Base-by-base conservation (phyloP, 371 early-diverging fungal genomes). In the Zychaea mexicana region DNA sequence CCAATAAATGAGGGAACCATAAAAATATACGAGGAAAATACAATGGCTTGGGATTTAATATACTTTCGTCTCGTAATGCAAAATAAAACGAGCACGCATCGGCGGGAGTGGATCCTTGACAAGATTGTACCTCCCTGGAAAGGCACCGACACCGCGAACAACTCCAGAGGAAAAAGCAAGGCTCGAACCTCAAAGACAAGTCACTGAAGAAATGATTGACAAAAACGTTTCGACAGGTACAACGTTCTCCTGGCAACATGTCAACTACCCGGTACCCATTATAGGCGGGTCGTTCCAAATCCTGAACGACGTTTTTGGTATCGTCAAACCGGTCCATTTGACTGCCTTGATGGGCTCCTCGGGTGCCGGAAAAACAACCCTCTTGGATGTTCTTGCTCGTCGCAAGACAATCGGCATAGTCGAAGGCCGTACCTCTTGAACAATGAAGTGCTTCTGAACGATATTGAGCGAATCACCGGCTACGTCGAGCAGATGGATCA, bases 331-430 rank as follows among this genome's bases (percentile, higher is more conserved):
- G 0, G 90, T 90, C 47, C 80, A 82, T 26, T 76, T 90, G 76
- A 84, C 86, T 2, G 95, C 93, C 7, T 68, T 94, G n/a, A 87
- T 94, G 88, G 93, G 93, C 22, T 79, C 88, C 3, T 87, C 88
- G 15, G 92, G 93, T 58, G 87, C 90, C 21, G 95, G 95, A 46
- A 95, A 95, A 74, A 90, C 93, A 0, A 90, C 94, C 2, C 76
- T 94, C 1, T 66, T 92, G 65, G 94, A 95, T 74, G 79, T 92
- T 0, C 72, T 90, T 10, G 87, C 91, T 30, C 83, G 83, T 67
- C 87, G 91, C 66, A 90, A 90, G 79, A 90, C 86, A 26, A 81
- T 83, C 32, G 92, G 92, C 19, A 86, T 75, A 12, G 74, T 89
- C 26, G 78, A 85, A 6, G 93, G 93, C 39, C 74, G 77, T 19